Base-by-base conservation (phyloP, 371 early-diverging fungal genomes). In the Capillidium rhysosporum region DNA sequence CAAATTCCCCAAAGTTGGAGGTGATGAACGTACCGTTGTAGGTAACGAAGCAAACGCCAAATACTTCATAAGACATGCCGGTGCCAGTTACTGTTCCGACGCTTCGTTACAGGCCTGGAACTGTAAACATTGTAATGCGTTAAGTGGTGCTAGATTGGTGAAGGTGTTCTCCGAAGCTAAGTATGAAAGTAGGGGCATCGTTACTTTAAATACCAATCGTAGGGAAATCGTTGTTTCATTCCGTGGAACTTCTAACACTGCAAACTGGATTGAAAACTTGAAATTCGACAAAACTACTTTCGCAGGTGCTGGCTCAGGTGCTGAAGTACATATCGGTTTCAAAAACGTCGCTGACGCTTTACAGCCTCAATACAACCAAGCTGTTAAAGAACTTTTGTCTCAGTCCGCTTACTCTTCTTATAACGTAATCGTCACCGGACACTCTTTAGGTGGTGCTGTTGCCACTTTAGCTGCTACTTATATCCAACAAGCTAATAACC, bases 371-470 rank as follows among this genome's bases (percentile, higher is more conserved):
- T 18, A 24, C 10, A 2, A 21, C 1, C 7, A 18, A 25, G 20
- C 41, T 5, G 12, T 58, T n/a, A 46, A 53, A 46, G 1, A 24
- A 30, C 39, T 52, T 8, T 1, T 47, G 8, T 29, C 43, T n/a
- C 1, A 55, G 48, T 18, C 16, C 1, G 1, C 20, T 9, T 40
- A 59, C 34, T 52, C 52, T 21, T 26, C 28, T 24, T 59, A 59
- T 25, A 51, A 44, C 12, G 9, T 56, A 29, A 41, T 59, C 39
- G 10, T 39, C 12, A 56, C 56, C 40, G 59, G 59, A 7, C 59
- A 59, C 30, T 44, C 45, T 25, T 53, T 56, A 39, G 59, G 59
- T 28, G 59, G 56, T 28, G 23, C 54, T 8, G n/a, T 53, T 7
- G 54, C 54, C 2, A 10, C n/a, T 3, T 18, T 53, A 16, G 28